Base-by-base conservation (phyloP, 306 rosid genomes). In the Malus sylvestris region DNA sequence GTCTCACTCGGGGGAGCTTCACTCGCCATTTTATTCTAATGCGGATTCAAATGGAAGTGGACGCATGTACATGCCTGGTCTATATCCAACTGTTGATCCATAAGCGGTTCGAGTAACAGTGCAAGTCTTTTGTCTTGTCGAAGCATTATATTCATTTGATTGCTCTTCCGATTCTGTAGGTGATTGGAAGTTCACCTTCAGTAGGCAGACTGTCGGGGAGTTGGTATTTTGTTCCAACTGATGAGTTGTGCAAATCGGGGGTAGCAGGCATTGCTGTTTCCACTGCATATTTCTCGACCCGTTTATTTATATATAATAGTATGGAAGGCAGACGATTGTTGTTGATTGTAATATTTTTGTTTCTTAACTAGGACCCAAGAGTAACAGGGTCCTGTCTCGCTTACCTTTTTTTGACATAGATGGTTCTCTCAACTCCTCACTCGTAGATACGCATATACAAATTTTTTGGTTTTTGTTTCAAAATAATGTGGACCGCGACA, bases 1-100 rank as follows among this genome's bases (percentile, higher is more conserved):
- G 27, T 90, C 99, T 32, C 97, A 92, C 85, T 92, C 97, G 0
- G 99, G 96, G 83, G 99, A 95, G 79, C 89, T 89, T 62, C 88
- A 81, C 68, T 80, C 90, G 59, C 88, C 96, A 68, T 82, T 86
- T 74, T 77, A 86, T 62, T 80, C 85, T 67, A 77, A 84, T 87
- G 85, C 89, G 46, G 96, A 92, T 86, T 92, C 97, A 74, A 90
- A 91, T 82, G 98, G 96, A 71, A 76, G 81, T 42, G 97, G 91
- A 61, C 86, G 85, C 74, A 49, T 65, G 18, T 86, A 73, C 86
- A 23, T 61, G 71, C 78, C 93, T 19, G 90, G 88, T 64, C 86
- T 86, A 44, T 88, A 87, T 80, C 91, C 91, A 53, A 23, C 77
- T 16, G 81, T 87, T 62, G 90, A 90, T 71, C 79, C 46, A 38